These are phyloP conservation scores for Silene uniflora DNA, from an alignment of 148 eudicot genomes.

Conservation along the genomic window DNA sequence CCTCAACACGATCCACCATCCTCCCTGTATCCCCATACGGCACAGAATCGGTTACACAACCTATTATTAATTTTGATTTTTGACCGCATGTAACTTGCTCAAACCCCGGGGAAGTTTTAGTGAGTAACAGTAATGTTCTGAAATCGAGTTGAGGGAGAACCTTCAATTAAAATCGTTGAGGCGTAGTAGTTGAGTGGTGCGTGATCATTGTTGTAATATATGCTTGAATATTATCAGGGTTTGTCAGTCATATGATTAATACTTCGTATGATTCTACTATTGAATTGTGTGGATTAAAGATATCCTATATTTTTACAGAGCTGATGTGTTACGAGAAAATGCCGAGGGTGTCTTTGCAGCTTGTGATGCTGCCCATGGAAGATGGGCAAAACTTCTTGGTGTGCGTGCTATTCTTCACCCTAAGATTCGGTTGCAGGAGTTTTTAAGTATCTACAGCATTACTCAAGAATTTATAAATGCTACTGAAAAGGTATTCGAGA, in stretches of 20 bases:
- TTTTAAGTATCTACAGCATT: constrained; percentile 64
- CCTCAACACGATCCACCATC: too few species aligned
- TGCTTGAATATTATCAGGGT: not conserved
- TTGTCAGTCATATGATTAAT: not conserved
- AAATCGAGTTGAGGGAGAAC: not conserved
- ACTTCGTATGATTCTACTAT: constrained; percentile 1
- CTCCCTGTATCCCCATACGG: too few species aligned
- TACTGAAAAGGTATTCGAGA: constrained; percentile 69
- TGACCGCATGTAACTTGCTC: not conserved
- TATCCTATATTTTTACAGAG: constrained; percentile 44
- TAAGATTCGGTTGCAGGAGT: constrained; percentile 78
- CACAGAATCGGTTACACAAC: too few species aligned
- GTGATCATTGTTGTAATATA: not conserved
- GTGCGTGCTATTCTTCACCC: constrained; percentile 96
- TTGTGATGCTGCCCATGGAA: constrained; percentile 97
- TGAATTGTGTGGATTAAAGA: constrained; percentile 4
- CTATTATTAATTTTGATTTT: not conserved
- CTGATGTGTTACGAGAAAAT: constrained; percentile 97
- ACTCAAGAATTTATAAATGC: constrained; percentile 88
- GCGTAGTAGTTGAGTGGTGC: not conserved
- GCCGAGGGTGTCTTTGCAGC: constrained; percentile 98
- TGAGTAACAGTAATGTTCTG: not conserved
- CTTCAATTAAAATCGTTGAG: not conserved
- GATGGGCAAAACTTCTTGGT: constrained; percentile 98
- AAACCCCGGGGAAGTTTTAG: not conserved